Evolutionary conservation across 2,329 filamentous ascomycete genomes (phyloP).

Genomic region (Sclerotinia nivalis): DNA sequence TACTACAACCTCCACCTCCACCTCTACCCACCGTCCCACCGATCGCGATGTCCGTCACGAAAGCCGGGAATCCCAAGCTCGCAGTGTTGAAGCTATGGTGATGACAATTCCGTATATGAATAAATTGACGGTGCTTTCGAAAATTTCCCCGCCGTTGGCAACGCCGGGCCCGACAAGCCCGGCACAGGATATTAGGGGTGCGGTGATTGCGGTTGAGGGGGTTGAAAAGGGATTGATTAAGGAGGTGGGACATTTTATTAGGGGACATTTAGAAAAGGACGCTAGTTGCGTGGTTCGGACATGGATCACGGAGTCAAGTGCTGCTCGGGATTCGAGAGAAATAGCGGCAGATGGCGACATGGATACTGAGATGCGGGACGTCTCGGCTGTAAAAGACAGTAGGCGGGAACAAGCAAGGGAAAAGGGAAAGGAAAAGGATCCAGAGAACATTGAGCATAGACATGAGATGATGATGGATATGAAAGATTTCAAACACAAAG

Average conservation of each 20-base stretch:
- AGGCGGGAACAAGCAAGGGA: not conserved
- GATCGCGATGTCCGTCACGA: conserved; percentile 37
- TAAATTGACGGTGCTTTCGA: conserved; percentile 75
- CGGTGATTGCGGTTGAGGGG: conserved; percentile 82
- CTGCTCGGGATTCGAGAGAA: not conserved
- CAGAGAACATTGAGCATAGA: not conserved
- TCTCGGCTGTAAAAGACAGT: not conserved
- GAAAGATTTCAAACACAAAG: not conserved
- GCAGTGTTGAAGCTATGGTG: conserved; percentile 65
- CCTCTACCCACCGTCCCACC: conserved; percentile 40
- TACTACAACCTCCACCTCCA: conserved; percentile 39
- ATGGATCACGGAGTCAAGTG: conserved; percentile 30
- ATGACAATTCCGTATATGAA: conserved; percentile 72
- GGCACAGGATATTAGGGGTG: conserved; percentile 60
- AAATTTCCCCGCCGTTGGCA: conserved; percentile 70
- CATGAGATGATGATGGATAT: conserved; percentile 8
- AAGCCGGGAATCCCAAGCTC: conserved; percentile 44
- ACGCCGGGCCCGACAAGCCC: conserved; percentile 42
- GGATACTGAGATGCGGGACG: conserved; percentile 32
- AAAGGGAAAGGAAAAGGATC: not conserved
- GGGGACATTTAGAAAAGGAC: conserved; percentile 37
- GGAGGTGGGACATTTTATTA: conserved; percentile 64
- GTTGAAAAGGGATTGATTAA: conserved; percentile 54
- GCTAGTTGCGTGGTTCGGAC: conserved; percentile 35
- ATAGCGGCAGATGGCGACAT: not conserved